Evolutionary conservation across 2,329 filamentous ascomycete genomes (phyloP).

Genomic region (Ophiocordyceps sinensis): DNA sequence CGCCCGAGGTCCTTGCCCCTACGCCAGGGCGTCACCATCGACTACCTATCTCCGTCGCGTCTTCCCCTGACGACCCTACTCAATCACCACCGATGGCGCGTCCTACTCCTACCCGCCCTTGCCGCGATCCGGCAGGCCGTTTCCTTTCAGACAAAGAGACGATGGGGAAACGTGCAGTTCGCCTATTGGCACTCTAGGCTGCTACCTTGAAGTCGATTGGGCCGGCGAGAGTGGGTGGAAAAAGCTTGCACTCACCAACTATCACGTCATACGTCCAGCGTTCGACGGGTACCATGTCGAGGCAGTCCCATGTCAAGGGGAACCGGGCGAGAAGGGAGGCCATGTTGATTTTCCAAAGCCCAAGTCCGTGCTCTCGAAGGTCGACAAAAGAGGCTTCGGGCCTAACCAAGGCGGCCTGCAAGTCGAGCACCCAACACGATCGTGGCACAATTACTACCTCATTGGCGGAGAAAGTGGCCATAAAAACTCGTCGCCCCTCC

Average conservation of each 20-base stretch:
- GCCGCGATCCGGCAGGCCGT: no score
- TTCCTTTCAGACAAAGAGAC: no score
- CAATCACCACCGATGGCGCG: no score
- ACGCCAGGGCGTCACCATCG: no score
- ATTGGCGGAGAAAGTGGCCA: no score
- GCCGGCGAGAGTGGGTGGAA: neutral
- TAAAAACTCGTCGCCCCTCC: no score
- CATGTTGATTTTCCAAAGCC: neutral
- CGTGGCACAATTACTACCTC: neutral
- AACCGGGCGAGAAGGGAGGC: neutral
- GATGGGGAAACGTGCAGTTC: neutral
- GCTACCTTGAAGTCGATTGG: neutral
- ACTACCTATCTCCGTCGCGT: no score
- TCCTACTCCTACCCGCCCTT: no score
- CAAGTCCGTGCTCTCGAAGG: neutral
- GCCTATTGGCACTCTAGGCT: neutral
- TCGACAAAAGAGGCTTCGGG: neutral
- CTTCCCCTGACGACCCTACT: no score
- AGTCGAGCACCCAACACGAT: neutral
- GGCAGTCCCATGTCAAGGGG: no score
- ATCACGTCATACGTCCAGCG: neutral
- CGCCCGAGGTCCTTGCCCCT: no score
- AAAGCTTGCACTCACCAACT: neutral
- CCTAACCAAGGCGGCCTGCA: neutral
- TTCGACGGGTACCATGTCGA: neutral